phyloP scores from a whole-genome alignment of 768 basidiomycete genomes.

The Lanmaoa rubissima region DNA sequence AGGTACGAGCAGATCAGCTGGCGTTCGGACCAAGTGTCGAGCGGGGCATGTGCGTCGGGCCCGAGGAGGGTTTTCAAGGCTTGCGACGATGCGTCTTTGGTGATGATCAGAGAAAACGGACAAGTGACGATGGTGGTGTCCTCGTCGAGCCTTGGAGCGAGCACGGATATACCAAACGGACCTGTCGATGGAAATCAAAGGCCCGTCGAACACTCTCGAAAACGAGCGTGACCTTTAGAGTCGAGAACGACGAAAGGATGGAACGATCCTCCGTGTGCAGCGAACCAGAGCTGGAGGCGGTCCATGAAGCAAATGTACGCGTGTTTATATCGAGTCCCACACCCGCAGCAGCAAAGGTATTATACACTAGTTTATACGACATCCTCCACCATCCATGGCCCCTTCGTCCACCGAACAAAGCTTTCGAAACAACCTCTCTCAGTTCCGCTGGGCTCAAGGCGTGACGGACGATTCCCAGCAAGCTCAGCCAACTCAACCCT shows the following conservation, averaged over 20 bases:
- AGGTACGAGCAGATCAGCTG: constrained; percentile 71
- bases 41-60: constrained; percentile 9
- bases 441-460: constrained; percentile 84
- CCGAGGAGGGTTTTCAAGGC: constrained; percentile 45
- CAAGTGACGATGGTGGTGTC: constrained; percentile 63
- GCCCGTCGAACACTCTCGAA: not conserved
- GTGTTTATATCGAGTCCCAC: not conserved
- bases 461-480: constrained; percentile 67
- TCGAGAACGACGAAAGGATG: constrained; percentile 44
- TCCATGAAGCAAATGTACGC: constrained; percentile 1
- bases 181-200: constrained; percentile 28
- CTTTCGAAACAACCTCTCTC: constrained; percentile 74
- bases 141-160: constrained; percentile 47
- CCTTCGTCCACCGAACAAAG: constrained; percentile 51
- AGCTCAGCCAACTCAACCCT: constrained; percentile 32
- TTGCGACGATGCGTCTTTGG: constrained; percentile 44
- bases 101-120: constrained; percentile 65
- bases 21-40: constrained; percentile 53
- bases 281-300: constrained; percentile 52
- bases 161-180: constrained; percentile 46
- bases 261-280: constrained; percentile 47
- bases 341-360: not conserved
- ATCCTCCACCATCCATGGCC: constrained; percentile 6
- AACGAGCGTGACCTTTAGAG: constrained; percentile 40
- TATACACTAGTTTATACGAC: not conserved